A percentile compares a stretch with the other conserved stretches of the same genome.
These are phyloP conservation scores for Linum lewisii DNA, from an alignment of 345 rosid genomes.

Conservation along the genomic window DNA sequence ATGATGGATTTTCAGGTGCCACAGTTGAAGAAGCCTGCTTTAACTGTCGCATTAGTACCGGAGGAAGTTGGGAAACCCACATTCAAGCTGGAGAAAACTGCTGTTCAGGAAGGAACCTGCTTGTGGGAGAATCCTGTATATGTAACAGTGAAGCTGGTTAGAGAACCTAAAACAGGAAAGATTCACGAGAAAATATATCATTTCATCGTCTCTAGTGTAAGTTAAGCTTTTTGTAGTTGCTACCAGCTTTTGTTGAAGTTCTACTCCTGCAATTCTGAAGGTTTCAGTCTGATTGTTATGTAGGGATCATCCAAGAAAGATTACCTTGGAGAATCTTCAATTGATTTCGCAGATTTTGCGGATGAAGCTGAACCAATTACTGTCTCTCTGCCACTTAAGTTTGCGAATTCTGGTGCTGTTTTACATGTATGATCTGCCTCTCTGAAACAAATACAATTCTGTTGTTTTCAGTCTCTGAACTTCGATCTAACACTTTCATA, in stretches of 20 bases:
- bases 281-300: not conserved
- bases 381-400: slow-evolving; percentile 25
- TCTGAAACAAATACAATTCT: not conserved
- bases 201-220: slow-evolving; percentile 25
- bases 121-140: slow-evolving; percentile 24
- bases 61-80: slow-evolving; percentile 27
- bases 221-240: not conserved
- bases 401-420: slow-evolving; percentile 26
- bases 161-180: slow-evolving; percentile 20
- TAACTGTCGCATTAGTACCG: slow-evolving; percentile 17
- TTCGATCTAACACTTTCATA: slow-evolving; percentile 4
- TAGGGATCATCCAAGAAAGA: slow-evolving; percentile 28
- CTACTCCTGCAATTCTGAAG: not conserved
- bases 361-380: slow-evolving; percentile 20
- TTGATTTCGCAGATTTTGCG: slow-evolving; percentile 28
- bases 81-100: slow-evolving; percentile 23
- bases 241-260: not conserved
- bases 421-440: slow-evolving; percentile 18
- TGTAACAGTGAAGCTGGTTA: slow-evolving; percentile 19
- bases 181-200: slow-evolving; percentile 24
- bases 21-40: slow-evolving; percentile 61
- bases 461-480: not conserved
- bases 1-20: slow-evolving; percentile 55
- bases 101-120: slow-evolving; percentile 22
- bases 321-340: slow-evolving; percentile 25